Base-by-base conservation (phyloP, 1,284 basidiomycete species). In the Rhodotorula mucilaginosa region DNA sequence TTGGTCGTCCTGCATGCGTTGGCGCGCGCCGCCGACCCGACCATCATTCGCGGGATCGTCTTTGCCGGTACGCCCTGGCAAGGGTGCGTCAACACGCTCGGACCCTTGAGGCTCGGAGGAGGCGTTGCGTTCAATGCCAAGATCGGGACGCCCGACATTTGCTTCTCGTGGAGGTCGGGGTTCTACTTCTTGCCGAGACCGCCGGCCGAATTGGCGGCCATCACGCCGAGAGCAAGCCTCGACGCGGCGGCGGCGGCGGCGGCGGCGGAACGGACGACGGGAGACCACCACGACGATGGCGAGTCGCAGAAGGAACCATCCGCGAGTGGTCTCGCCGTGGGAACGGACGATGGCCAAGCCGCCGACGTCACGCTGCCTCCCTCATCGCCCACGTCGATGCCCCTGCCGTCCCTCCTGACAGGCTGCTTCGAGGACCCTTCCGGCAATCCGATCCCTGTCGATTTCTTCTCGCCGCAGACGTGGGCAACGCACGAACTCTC, bases 81-180 rank as follows among this genome's bases (percentile, higher is more conserved):
- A 44, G 81, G 81, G 0, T 81, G 80, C 29, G 73, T 79, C n/a
- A 81, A 81, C 71, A 79, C 81, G 52, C 73, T 81, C 10, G 78
- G 79, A 2, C 80, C 81, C 5, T 76, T 82, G 57, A 64, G 73
- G 12, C 78, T 77, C 52, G 81, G 81, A 26, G 81, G 81, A 68
- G 75, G 77, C 12, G 74, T 80, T 16, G 59, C 70, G 10, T 64
- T 65, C 13, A 72, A 72, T 34, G 46, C 61, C n/a, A 60, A 64
- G 16, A 58, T 81, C 58, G 80, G 80, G 39, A 73, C 68, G 5
- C 80, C 80, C 0, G 70, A 76, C 10, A 78, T 78, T 3, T 80
- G 79, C 1, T 81, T 81, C 64, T 77, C 75, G 52, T 80, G 80
- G 72, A 69, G 80, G 23, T 77, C 74, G 58, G 76, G 75, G 44